These are phyloP conservation scores for Microdochium paspali DNA, from an alignment of 2,329 filamentous ascomycete species.

Conservation along the genomic window DNA sequence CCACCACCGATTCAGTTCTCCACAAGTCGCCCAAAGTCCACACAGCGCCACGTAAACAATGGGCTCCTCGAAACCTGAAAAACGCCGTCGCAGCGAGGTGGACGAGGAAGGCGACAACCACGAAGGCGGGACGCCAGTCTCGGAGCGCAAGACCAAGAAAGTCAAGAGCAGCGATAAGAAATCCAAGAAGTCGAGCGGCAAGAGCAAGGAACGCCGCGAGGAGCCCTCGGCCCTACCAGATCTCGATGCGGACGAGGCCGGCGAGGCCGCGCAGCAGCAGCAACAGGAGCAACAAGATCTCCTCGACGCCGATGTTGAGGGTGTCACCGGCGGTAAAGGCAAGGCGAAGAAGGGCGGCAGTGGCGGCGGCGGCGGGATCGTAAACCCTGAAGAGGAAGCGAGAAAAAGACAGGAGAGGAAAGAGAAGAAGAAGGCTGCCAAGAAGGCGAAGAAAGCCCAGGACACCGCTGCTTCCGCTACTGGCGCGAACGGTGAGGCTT, in stretches of 20 bases:
- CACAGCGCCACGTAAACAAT: not conserved
- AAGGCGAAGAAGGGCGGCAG: slow-evolving; percentile 7
- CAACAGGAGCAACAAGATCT: too few relatives aligned
- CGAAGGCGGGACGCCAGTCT: slow-evolving; percentile 3
- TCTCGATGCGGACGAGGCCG: not conserved
- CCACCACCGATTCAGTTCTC: too few relatives aligned
- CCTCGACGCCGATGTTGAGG: too few relatives aligned
- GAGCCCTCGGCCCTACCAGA: not conserved
- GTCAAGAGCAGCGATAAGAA: not conserved
- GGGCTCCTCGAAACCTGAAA: not conserved
- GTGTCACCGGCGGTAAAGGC: slow-evolving; percentile 9
- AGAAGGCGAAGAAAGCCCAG: slow-evolving; percentile 14
- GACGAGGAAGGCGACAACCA: slow-evolving; percentile 5
- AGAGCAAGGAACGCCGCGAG: not conserved
- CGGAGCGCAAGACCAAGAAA: slow-evolving; percentile 11
- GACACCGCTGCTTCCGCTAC: slow-evolving; percentile 19
- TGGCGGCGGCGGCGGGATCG: too few relatives aligned
- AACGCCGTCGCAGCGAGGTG: slow-evolving; percentile 1
- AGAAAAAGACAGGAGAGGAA: too few relatives aligned
- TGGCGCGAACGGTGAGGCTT: too few relatives aligned
- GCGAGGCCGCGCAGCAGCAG: not conserved
- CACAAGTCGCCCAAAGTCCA: not conserved
- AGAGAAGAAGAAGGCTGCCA: slow-evolving; percentile 16
- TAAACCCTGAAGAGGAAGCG: too few relatives aligned
- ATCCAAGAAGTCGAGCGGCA: not conserved